Percentiles rank a stretch among this genome's conserved stretches.
These are phyloP conservation scores for Leccinum disarticulatum DNA, from an alignment of 768 basidiomycete genomes.

Conservation along the genomic window DNA sequence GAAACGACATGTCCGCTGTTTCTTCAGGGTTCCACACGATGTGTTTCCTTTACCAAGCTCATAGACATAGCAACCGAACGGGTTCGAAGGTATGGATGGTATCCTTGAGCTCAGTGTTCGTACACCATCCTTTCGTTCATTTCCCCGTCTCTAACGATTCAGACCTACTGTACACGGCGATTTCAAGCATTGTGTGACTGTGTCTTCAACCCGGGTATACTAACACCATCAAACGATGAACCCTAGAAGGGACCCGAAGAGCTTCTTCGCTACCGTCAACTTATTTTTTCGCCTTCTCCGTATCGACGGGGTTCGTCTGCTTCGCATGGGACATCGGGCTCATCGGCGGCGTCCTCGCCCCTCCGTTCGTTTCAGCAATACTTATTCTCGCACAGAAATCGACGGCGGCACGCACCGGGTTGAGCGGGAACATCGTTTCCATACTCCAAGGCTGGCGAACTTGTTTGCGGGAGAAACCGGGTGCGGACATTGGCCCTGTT, in stretches of 20 bases:
- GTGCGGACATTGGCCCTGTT: neutral
- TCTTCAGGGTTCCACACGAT: no score
- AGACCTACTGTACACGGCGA: no score
- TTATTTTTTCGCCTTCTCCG: conserved; percentile 35
- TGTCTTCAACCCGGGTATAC: neutral
- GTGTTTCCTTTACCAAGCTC: no score
- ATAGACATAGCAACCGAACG: no score
- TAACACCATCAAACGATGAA: conserved; percentile 12
- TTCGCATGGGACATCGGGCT: conserved; percentile 40
- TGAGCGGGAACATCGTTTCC: conserved; percentile 39
- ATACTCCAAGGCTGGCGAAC: conserved; percentile 37
- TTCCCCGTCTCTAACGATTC: no score
- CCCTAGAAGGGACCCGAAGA: conserved; percentile 21
- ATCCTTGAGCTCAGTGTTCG: no score
- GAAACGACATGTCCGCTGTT: no score
- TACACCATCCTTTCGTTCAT: no score
- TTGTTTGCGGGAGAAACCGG: neutral
- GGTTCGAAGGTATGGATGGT: no score
- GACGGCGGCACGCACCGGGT: conserved; percentile 20
- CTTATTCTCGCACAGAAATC: conserved; percentile 27
- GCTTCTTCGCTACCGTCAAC: conserved; percentile 32
- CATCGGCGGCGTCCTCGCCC: conserved; percentile 36
- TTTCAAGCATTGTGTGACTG: no score
- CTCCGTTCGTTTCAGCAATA: conserved; percentile 36
- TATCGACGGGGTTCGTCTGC: conserved; percentile 35